Conservation (phyloP, 176 grass and related monocot species). For the Luzula sylvatica region DNA sequence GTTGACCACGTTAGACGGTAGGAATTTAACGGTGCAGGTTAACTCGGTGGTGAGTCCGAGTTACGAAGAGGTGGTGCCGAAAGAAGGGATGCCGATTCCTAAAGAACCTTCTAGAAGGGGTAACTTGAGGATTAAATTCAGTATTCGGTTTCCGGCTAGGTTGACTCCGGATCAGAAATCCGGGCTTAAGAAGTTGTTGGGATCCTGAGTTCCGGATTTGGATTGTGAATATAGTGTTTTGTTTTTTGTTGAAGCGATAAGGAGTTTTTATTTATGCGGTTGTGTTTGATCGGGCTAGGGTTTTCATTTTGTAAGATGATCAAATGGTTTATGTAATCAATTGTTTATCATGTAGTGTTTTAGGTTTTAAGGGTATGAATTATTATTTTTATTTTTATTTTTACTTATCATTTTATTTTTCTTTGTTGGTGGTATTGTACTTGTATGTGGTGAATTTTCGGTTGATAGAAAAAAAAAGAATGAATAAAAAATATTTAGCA, state of each 20-base stretch:
- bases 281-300: background rate
- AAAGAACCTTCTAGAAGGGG: slow-evolving; percentile 54
- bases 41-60: slow-evolving; percentile 51
- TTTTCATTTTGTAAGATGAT: too few relatives aligned
- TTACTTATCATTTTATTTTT: too few relatives aligned
- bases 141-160: slow-evolving; percentile 66
- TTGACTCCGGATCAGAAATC: slow-evolving; percentile 57
- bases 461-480: too few relatives aligned
- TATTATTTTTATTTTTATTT: too few relatives aligned
- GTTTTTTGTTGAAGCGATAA: background rate
- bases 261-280: background rate
- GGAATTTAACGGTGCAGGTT: slow-evolving; percentile 40
- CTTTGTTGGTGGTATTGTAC: too few relatives aligned
- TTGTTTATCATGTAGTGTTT: too few relatives aligned
- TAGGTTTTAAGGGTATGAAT: too few relatives aligned
- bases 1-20: slow-evolving; percentile 45
- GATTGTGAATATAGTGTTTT: background rate
- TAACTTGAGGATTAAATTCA: slow-evolving; percentile 71
- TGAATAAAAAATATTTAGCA: too few relatives aligned
- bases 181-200: slow-evolving; percentile 60
- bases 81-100: slow-evolving; percentile 68
- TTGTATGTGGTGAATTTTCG: too few relatives aligned
- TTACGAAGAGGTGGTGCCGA: slow-evolving; percentile 58
- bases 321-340: too few relatives aligned
- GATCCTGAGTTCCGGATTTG: slow-evolving; percentile 20